Base-by-base conservation (phyloP, 306 rosid species). In the Prunus fruticosa region DNA sequence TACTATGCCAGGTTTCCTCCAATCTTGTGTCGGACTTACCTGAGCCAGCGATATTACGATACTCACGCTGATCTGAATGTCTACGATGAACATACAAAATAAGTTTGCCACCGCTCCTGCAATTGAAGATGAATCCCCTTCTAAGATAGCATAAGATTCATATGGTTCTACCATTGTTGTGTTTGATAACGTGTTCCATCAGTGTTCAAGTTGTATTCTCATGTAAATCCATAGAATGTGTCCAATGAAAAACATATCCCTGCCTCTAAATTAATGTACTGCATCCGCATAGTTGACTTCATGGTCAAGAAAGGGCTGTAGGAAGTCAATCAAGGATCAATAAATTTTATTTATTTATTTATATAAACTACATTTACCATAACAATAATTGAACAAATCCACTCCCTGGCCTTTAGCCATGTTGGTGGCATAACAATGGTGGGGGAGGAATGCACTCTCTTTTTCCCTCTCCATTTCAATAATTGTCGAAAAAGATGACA, bases 21-120 rank as follows among this genome's bases (percentile, higher is more conserved):
- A 32, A 86, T 91, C 84, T 77, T 85, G 77, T 93, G 88, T 67
- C 69, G 23, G 23, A 88, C 85, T 16, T 89, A 88, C 86, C 56
- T 93, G 81, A 77, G 81, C 41, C 96, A 89, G 75, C 93, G 93
- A n/a, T 93, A 89, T 70, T 9, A 79, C 8, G 92, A 87, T 63
- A 91, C 98, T 72, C 96, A 91, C 64, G 84, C 75, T 1, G 89
- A 93, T 86, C 77, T 85, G 84, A 82, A 71, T 10, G 30, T 41
- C 18, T 86, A 93, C 84, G 76, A 79, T 20, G 78, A 91, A 67
- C 70, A 65, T 65, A 57, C 77, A 77, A 9, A 78, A 11, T 81
- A 76, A 77, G 18, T 23, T 76, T 16, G 50, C 46, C 14, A 7
- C 23, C 32, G 18, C 47, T 34, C 53, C 28, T 50, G 69, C 71